Evolutionary conservation across 176 grass and related monocot genomes (phyloP), one percentile per base, ranked within the genome.

Genomic region (Triticum dicoccoides): DNA sequence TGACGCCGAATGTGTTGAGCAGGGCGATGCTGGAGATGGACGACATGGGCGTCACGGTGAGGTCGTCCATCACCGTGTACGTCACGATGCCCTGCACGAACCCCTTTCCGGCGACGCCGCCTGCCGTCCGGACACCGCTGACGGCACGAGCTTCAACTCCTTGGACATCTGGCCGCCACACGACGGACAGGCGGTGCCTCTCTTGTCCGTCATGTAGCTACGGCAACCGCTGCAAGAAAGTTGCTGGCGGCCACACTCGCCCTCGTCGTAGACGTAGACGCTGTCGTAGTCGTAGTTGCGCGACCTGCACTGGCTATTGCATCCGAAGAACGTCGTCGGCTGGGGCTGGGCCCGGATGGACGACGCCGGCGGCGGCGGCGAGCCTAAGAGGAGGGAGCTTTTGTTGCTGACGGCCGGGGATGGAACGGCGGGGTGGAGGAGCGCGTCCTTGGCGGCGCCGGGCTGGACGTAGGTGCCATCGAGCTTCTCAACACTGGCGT

Each of bases 21-120:
- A 96, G 82, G 61, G 66, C 70, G 65, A 93, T 76, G 68, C 42
- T 66, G 18, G 94, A 90, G 79, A 90, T 90, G 52, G 82, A 88
- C 9, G 94, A 94, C 89, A 94, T 88, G 70, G 94, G 91, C 71
- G 7, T 18, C 23, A 91, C 38, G 3, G 82, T 62, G 35, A 91
- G 82, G 79, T 93, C 81, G 70, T 95, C 91, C 93, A 93, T 95
- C 51, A 95, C 73, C 12, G 82, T 74, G 76, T 91, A 95, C 11
- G 67, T 91, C 41, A 93, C 42, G 41, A 81, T 8, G 3, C 77
- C 87, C 79, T 69, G 86, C 54, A 93, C 91, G 65, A 80, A 91
- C 61, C 94, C 93, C 10, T 42, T 73, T 14, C 8, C 34, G 18
- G 15, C 3, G 14, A 5, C 33, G 32, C 7, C 34, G 1, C 34